Base-by-base conservation (phyloP, 148 eudicot genomes). In the Rhododendron ferrugineum region DNA sequence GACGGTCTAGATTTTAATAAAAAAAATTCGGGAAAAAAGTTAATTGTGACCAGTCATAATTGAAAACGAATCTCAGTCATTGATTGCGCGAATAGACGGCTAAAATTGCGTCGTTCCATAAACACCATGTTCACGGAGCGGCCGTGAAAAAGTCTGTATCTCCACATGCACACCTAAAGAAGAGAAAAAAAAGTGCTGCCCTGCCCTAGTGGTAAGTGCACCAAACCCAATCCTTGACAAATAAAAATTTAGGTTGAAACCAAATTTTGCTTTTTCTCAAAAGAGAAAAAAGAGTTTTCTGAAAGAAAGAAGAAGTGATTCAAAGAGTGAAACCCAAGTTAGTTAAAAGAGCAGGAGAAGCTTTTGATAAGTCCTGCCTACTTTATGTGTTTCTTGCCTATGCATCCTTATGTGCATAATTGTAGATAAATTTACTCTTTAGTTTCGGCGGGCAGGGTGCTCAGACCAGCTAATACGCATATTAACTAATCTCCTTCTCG, bases 241-340 rank as follows among this genome's bases (percentile, higher is more conserved):
- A 30, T 70, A 30, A 30, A 30, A 46, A 46, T 11, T 70, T 70
- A 70, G 75, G 75, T 32, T 28, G 37, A 70, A 68, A 62, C 22
- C 70, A 8, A 64, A 11, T 28, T 68, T 7, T 7, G 16, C 16
- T 68, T 68, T 68, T 13, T 13, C 0, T 10, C 16, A 5, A 70
- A 70, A 70, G 37, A 30, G 37, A 30, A 70, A 70, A 64, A 70
- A 13, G 20, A 3, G 1, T 13, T 30, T 70, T 70, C 20, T 32
- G 40, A 70, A 70, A 28, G 44, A 40, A 40, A 40, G 44, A 37
- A 37, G 75, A 30, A 11, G 75, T 32, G 75, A 70, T 70, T 70
- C 75, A 70, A 28, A 28, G 75, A 70, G 75, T 70, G 37, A 30
- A 70, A 30, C 75, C 75, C 75, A 70, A 70, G 75, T 70, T 70